Percentiles rank a stretch among this genome's conserved stretches.
phyloP scores from a whole-genome alignment of 305 asterid genomes.

The Fraxinus paxiana region DNA sequence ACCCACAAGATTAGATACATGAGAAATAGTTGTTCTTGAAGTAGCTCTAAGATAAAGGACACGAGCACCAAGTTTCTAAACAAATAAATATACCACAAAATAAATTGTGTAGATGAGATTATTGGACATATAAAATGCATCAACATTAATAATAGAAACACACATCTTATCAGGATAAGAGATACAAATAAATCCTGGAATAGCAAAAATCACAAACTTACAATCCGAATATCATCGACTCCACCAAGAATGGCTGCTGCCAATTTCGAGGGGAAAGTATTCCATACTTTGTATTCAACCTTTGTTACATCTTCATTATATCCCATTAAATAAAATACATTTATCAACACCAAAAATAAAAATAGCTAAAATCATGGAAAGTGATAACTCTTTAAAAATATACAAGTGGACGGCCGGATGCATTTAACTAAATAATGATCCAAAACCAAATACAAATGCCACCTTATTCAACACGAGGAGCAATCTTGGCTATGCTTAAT shows the following conservation, averaged over 20 bases:
- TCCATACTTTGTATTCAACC: constrained; percentile 83
- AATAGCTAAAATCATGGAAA: no score
- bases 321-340: neutral
- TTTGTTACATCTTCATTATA: constrained; percentile 79
- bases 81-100: neutral
- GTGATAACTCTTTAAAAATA: no score
- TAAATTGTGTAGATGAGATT: no score
- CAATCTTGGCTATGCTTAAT: neutral
- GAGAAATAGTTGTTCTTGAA: constrained; percentile 86
- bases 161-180: neutral
- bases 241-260: constrained; percentile 90
- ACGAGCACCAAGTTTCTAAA: constrained; percentile 78
- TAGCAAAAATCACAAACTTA: constrained; percentile 29
- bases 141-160: neutral
- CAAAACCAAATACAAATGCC: neutral
- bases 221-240: constrained; percentile 84
- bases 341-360: neutral
- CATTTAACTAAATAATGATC: neutral
- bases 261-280: constrained; percentile 77
- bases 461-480: neutral
- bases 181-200: neutral
- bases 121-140: neutral
- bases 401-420: neutral
- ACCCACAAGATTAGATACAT: constrained; percentile 79
- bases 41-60: constrained; percentile 95